Conservation (phyloP, 2,329 filamentous ascomycete genomes). For the Elsinoe fawcettii region DNA sequence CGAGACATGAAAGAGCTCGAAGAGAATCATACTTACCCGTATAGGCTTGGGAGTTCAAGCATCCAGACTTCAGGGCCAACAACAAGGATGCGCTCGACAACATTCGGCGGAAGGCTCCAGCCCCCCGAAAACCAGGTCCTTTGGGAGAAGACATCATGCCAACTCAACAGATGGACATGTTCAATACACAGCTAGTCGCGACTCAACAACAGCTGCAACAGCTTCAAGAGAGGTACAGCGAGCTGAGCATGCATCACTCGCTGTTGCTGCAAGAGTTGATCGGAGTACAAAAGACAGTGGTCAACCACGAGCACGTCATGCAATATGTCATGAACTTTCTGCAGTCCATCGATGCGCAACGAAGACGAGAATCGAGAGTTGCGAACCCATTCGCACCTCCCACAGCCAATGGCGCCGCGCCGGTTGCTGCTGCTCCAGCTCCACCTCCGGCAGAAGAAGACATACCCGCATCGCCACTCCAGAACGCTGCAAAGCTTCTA, state of each 20-base stretch:
- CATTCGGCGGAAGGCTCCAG: slow-evolving; percentile 89
- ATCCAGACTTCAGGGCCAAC: slow-evolving; percentile 90
- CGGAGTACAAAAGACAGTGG: slow-evolving; percentile 60
- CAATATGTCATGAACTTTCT: slow-evolving; percentile 63
- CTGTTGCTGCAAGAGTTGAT: slow-evolving; percentile 58
- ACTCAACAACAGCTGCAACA: slow-evolving; percentile 89
- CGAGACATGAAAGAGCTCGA: neutral
- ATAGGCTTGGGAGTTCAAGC: slow-evolving; percentile 92
- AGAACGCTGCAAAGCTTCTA: slow-evolving; percentile 59
- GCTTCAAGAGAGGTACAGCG: slow-evolving; percentile 75
- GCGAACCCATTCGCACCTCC: slow-evolving; percentile 32
- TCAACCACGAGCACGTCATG: slow-evolving; percentile 65
- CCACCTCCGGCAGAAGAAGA: slow-evolving; percentile 47
- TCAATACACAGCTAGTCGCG: slow-evolving; percentile 80
- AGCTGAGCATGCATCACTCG: slow-evolving; percentile 61
- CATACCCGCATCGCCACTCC: slow-evolving; percentile 57
- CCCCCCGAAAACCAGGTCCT: slow-evolving; percentile 64
- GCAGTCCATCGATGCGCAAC: slow-evolving; percentile 56
- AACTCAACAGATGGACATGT: slow-evolving; percentile 78
- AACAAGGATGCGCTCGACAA: slow-evolving; percentile 96
- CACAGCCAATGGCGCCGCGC: slow-evolving; percentile 27
- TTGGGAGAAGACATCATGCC: slow-evolving; percentile 67
- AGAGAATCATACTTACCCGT: slow-evolving; percentile 36
- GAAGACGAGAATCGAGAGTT: slow-evolving; percentile 53
- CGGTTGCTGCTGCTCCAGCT: slow-evolving; percentile 33